phyloP scores from a whole-genome alignment of 2,329 filamentous ascomycete species.

The Tolypocladium ophioglossoides region DNA sequence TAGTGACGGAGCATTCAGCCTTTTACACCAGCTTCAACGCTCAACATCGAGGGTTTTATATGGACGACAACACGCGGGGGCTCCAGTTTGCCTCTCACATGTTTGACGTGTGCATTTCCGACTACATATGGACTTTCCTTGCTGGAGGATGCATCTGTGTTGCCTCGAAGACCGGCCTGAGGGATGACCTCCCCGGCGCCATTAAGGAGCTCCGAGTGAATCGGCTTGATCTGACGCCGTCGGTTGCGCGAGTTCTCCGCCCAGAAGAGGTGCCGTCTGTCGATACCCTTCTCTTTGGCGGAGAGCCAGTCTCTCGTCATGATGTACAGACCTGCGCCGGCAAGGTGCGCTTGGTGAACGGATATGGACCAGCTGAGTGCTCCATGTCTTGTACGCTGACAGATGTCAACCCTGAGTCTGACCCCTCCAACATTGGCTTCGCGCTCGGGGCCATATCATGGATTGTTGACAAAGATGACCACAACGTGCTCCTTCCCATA shows the following conservation, averaged over 20 bases:
- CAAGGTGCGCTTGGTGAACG: conserved; percentile 1
- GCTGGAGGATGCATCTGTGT: conserved; percentile 2
- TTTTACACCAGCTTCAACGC: not conserved
- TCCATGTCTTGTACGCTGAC: conserved; percentile 1
- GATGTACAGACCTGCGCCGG: conserved; percentile 1
- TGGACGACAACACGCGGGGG: not conserved
- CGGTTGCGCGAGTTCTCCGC: not conserved
- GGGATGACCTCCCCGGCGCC: not conserved
- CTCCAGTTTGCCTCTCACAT: conserved; percentile 4
- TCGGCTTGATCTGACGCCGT: not conserved
- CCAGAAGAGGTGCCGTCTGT: not conserved
- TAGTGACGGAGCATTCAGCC: not conserved
- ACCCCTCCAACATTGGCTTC: conserved; percentile 1
- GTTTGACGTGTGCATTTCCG: conserved; percentile 1
- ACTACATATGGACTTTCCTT: conserved; percentile 3
- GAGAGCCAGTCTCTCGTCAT: not conserved
- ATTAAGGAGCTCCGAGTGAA: not conserved
- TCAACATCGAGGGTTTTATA: not conserved
- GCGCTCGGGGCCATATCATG: conserved; percentile 8
- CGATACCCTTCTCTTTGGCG: conserved; percentile 1
- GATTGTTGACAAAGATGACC: conserved; percentile 19
- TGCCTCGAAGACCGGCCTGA: not conserved
- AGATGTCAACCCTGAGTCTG: not conserved
- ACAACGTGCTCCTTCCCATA: conserved; percentile 15
- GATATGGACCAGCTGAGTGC: conserved; percentile 5